Percentiles rank a stretch among this genome's conserved stretches.
Evolutionary conservation across 2,329 filamentous ascomycete species (phyloP).

Genomic region (Scedosporium apiospermum): DNA sequence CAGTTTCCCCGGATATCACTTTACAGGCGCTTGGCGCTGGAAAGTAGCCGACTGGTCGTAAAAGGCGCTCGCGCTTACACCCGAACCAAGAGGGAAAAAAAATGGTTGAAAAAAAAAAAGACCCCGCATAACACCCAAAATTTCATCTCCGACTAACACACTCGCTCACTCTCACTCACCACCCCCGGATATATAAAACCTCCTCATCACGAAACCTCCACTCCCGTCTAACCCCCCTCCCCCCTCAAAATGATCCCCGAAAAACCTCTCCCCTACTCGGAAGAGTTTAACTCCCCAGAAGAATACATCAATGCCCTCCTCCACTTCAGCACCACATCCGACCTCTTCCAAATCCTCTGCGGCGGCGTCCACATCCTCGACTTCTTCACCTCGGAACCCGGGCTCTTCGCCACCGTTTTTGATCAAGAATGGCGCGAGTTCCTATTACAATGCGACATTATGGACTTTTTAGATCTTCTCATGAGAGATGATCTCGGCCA

Average conservation of each 20-base stretch:
- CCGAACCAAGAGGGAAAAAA: neutral
- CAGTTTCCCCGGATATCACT: no score
- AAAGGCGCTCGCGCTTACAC: neutral
- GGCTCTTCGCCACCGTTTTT: conserved; percentile 69
- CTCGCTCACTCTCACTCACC: neutral
- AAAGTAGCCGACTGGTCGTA: neutral
- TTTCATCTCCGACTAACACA: no score
- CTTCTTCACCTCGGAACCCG: conserved; percentile 80
- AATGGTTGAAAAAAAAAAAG: neutral
- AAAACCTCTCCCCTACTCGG: conserved; percentile 56
- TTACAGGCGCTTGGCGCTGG: neutral
- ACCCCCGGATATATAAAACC: neutral
- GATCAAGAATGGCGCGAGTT: conserved; percentile 75
- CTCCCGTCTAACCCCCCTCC: no score
- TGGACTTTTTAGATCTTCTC: conserved; percentile 70
- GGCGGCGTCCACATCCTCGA: conserved; percentile 96
- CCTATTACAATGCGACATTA: conserved; percentile 60
- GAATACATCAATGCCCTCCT: conserved; percentile 73
- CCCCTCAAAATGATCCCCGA: conserved; percentile 34
- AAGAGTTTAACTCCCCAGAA: conserved; percentile 61
- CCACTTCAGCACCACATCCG: conserved; percentile 62
- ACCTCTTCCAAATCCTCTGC: conserved; percentile 78
- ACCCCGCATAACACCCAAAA: neutral
- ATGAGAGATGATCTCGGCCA: conserved; percentile 62
- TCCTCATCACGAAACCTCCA: neutral